Conservation (phyloP, 176 grass and related monocot species). For the Hyparrhenia diplandra region DNA sequence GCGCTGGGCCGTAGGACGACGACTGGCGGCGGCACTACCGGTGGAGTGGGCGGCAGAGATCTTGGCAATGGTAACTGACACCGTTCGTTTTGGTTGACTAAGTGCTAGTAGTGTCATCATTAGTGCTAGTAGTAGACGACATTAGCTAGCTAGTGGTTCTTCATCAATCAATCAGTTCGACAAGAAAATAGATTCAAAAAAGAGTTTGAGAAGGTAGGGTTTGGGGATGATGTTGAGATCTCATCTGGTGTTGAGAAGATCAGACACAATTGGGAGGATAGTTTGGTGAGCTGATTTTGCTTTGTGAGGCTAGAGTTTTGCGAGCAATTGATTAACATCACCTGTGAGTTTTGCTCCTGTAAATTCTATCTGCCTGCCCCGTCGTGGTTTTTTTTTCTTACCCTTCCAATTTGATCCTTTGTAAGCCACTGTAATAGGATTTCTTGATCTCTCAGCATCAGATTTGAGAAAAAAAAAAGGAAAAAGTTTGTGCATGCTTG, state of each 20-base stretch:
- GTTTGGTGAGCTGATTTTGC: slow-evolving; percentile 25
- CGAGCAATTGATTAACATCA: slow-evolving; percentile 23
- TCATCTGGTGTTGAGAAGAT: not conserved
- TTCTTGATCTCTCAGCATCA: not conserved
- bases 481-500: not conserved
- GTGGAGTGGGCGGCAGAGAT: slow-evolving; percentile 20
- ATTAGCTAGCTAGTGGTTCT: not conserved
- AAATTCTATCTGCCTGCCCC: no score
- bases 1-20: slow-evolving; percentile 23
- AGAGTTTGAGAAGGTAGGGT: slow-evolving; percentile 3
- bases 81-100: slow-evolving; percentile 21
- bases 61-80: slow-evolving; percentile 16
- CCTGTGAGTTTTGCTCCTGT: slow-evolving; percentile 26
- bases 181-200: slow-evolving; percentile 29
- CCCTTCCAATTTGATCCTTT: not conserved
- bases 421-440: not conserved
- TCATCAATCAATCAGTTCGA: not conserved
- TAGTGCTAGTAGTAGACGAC: not conserved
- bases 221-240: not conserved
- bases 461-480: not conserved
- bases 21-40: no score
- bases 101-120: not conserved
- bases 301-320: slow-evolving; percentile 14
- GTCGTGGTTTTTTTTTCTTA: not conserved
- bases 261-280: not conserved